Conservation (phyloP, 2,329 filamentous ascomycete species). For the Drechslerella dactyloides region DNA sequence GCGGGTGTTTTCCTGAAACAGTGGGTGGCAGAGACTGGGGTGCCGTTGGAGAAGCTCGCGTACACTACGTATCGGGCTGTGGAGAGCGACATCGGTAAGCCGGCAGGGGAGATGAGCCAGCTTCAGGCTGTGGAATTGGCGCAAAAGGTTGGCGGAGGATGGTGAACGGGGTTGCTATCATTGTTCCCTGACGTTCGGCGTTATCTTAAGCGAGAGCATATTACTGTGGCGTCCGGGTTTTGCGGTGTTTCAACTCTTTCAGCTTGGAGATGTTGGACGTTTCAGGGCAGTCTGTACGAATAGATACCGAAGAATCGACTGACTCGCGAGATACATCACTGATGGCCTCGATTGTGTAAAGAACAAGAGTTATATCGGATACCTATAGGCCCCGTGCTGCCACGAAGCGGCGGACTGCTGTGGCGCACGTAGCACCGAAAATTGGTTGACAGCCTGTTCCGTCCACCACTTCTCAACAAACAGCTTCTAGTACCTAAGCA, state of each 20-base stretch:
- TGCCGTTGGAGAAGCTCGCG: conserved; percentile 73
- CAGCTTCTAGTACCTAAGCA: neutral
- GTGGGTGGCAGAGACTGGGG: conserved; percentile 76
- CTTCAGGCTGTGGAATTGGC: conserved; percentile 87
- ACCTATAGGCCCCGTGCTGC: neutral
- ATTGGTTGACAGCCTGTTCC: conserved; percentile 15
- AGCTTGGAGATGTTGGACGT: too few species aligned
- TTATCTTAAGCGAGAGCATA: conserved; percentile 6
- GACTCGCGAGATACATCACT: too few species aligned
- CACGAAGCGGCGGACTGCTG: neutral
- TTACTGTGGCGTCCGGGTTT: conserved; percentile 24
- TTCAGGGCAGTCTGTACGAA: too few species aligned
- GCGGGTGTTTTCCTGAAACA: conserved; percentile 72
- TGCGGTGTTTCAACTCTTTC: neutral
- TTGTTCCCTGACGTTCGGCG: neutral
- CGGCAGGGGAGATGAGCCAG: conserved; percentile 62
- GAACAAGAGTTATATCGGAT: too few species aligned
- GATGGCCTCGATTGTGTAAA: too few species aligned
- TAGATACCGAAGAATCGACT: too few species aligned
- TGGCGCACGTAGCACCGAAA: conserved; percentile 20
- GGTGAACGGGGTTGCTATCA: conserved; percentile 65
- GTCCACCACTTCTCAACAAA: neutral
- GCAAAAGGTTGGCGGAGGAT: conserved; percentile 88
- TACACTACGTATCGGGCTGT: conserved; percentile 91
- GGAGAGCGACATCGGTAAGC: conserved; percentile 91